Conservation (phyloP, 1,284 basidiomycete species). For the Malassezia dermatis region DNA sequence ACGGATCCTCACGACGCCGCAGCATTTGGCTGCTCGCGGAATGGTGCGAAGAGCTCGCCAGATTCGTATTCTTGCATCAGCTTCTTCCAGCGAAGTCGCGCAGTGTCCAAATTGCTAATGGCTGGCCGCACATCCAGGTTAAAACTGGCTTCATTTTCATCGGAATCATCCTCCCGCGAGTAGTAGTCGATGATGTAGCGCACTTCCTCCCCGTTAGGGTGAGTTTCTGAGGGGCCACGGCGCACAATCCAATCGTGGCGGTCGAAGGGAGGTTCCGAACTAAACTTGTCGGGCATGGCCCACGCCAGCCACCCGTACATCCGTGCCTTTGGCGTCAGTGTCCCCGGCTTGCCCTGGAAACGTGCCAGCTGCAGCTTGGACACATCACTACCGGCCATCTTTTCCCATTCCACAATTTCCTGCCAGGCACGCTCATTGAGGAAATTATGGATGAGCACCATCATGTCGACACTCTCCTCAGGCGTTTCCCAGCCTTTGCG, state of each 20-base stretch:
- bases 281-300: constrained; percentile 78
- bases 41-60: constrained; percentile 19
- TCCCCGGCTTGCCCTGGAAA: constrained; percentile 82
- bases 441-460: constrained; percentile 98
- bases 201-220: constrained; percentile 27
- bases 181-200: constrained; percentile 48
- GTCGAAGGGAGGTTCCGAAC: constrained; percentile 85
- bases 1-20: not conserved
- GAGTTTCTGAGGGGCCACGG: constrained; percentile 49
- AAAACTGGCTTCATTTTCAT: constrained; percentile 38
- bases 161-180: constrained; percentile 26
- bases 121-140: constrained; percentile 40
- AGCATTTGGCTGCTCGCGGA: not conserved
- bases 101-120: constrained; percentile 28
- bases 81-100: constrained; percentile 25
- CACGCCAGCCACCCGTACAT: constrained; percentile 73
- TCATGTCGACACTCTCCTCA: constrained; percentile 87
- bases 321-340: constrained; percentile 68
- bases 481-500: constrained; percentile 97
- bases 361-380: constrained; percentile 58
- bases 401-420: constrained; percentile 90
- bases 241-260: constrained; percentile 96
- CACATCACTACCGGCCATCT: constrained; percentile 30
- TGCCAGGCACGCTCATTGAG: constrained; percentile 93
- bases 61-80: constrained; percentile 32